Conservation (phyloP, 805 yeast species). For the Ogataea methanolica region DNA sequence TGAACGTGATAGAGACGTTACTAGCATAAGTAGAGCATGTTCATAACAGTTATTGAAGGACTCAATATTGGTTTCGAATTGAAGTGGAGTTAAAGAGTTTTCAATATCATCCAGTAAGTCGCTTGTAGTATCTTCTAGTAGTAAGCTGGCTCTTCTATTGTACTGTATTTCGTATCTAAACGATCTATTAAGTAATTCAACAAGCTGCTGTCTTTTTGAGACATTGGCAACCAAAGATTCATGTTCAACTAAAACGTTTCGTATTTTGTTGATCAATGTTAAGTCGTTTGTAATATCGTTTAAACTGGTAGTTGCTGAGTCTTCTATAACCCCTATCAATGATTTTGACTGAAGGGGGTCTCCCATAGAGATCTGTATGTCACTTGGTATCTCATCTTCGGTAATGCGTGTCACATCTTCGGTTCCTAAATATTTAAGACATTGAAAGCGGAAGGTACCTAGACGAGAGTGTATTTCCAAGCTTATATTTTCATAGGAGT, state of each 20-base stretch:
- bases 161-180: slow-evolving; percentile 16
- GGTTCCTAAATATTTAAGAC: slow-evolving; percentile 7
- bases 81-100: slow-evolving; percentile 11
- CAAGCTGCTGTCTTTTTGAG: slow-evolving; percentile 8
- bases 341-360: slow-evolving; percentile 8
- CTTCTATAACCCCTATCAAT: slow-evolving; percentile 15
- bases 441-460: slow-evolving; percentile 11
- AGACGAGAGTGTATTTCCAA: slow-evolving; percentile 10
- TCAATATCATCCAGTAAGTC: slow-evolving; percentile 2
- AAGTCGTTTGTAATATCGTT: slow-evolving; percentile 17
- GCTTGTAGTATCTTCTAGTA: slow-evolving; percentile 16
- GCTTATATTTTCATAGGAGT: slow-evolving; percentile 13
- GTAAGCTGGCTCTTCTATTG: slow-evolving; percentile 12
- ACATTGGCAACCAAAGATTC: slow-evolving; percentile 5
- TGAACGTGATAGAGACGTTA: slow-evolving; percentile 8
- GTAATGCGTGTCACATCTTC: not conserved
- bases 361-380: slow-evolving; percentile 11
- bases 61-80: slow-evolving; percentile 15
- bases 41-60: slow-evolving; percentile 17
- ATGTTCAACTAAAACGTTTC: slow-evolving; percentile 13
- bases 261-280: slow-evolving; percentile 17
- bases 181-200: slow-evolving; percentile 5
- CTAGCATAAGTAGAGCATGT: slow-evolving; percentile 15
- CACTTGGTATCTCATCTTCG: not conserved
- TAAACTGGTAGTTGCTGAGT: slow-evolving; percentile 11